Evolutionary conservation across 331 rosid genomes (phyloP).

Genomic region (Ulmus americana): DNA sequence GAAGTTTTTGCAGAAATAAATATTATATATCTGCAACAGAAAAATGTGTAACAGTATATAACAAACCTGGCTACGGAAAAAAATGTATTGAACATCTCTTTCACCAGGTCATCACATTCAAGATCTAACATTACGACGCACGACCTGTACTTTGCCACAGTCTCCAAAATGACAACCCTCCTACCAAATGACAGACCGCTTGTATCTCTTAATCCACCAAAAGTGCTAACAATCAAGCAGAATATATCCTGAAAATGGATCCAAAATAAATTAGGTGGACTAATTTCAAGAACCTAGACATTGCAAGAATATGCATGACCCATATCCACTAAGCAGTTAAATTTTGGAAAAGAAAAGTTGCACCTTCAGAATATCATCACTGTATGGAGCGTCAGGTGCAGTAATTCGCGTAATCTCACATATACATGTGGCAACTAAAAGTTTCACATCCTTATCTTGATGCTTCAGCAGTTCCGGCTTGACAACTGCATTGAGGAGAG

Average conservation of each 20-base stretch:
- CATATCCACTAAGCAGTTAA: conserved; percentile 12
- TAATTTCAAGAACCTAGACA: conserved; percentile 12
- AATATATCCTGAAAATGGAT: conserved; percentile 71
- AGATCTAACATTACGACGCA: conserved; percentile 99
- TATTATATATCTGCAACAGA: conserved; percentile 14
- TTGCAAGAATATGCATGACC: not conserved
- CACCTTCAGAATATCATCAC: conserved; percentile 86
- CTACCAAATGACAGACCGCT: conserved; percentile 90
- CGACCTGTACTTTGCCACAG: conserved; percentile 93
- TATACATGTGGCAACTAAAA: conserved; percentile 85
- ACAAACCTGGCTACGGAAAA: conserved; percentile 83
- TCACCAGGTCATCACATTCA: conserved; percentile 89
- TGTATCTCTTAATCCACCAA: conserved; percentile 75
- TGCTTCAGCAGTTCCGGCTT: conserved; percentile 85
- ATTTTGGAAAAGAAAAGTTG: conserved; percentile 16
- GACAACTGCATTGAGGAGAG: conserved; percentile 66
- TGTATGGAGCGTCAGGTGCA: conserved; percentile 96
- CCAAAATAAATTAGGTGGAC: conserved; percentile 25
- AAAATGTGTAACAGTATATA: conserved; percentile 11
- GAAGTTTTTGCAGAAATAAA: conserved; percentile 9
- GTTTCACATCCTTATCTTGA: conserved; percentile 92
- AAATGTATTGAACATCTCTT: conserved; percentile 84
- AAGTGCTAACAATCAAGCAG: conserved; percentile 75
- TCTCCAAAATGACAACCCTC: conserved; percentile 94
- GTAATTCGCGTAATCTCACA: conserved; percentile 97